phyloP scores from a whole-genome alignment of 1,284 basidiomycete genomes.

The Laetiporus sulphureus region DNA sequence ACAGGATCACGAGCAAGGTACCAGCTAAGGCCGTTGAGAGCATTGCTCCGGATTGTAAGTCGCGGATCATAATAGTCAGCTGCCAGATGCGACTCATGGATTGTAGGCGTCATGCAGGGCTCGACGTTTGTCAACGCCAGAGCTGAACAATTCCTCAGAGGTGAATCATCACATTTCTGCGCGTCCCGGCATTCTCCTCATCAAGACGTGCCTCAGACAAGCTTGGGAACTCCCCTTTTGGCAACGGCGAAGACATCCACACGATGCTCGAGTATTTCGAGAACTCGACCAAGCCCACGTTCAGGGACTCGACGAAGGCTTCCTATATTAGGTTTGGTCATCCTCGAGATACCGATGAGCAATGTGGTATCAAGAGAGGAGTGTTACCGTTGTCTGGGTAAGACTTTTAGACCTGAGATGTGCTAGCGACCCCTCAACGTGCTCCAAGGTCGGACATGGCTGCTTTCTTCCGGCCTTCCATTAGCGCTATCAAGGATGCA shows the following conservation, averaged over 20 bases:
- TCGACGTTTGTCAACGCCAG: slow-evolving; percentile 1
- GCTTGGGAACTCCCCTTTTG: not conserved
- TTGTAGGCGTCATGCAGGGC: not conserved
- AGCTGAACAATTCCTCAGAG: not conserved
- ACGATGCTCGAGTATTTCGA: slow-evolving; percentile 1
- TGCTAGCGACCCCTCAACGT: no score
- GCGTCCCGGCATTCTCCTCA: not conserved
- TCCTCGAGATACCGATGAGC: no score
- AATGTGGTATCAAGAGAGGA: no score
- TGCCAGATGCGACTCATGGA: not conserved
- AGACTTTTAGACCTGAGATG: no score
- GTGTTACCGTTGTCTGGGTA: no score
- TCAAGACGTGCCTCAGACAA: not conserved
- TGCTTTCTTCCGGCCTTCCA: slow-evolving; percentile 34
- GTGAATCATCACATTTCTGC: not conserved
- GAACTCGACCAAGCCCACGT: slow-evolving; percentile 1
- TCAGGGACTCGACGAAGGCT: slow-evolving; percentile 1
- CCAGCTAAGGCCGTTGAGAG: slow-evolving; percentile 1
- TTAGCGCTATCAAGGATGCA: slow-evolving; percentile 26
- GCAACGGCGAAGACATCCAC: not conserved
- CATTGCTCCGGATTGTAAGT: slow-evolving; percentile 1
- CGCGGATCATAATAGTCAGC: not conserved
- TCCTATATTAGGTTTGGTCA: slow-evolving; percentile 1
- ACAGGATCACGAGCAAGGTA: not conserved
- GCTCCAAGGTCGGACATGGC: no score